Conservation (phyloP, 2,329 filamentous ascomycete genomes). For the Colletotrichum musicola region DNA sequence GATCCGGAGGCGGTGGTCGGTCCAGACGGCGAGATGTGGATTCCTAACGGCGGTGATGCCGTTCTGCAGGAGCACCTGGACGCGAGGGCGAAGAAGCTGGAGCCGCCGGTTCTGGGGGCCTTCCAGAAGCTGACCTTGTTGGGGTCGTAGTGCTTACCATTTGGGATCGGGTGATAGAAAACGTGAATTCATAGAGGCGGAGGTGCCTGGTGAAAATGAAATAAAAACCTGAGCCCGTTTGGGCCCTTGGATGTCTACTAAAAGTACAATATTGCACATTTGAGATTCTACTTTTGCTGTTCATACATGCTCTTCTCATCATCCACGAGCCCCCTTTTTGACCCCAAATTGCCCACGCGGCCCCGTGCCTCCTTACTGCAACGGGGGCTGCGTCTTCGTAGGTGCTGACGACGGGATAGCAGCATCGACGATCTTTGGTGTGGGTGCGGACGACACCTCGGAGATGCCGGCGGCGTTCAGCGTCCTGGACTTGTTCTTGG, state of each 20-base stretch:
- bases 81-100: conserved; percentile 58
- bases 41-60: conserved; percentile 62
- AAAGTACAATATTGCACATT: conserved; percentile 42
- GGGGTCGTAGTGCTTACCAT: conserved; percentile 50
- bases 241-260: conserved; percentile 28
- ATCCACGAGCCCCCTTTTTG: neutral
- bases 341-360: neutral
- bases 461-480: conserved; percentile 54
- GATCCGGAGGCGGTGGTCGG: conserved; percentile 41
- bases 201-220: no score
- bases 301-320: conserved; percentile 23
- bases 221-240: neutral
- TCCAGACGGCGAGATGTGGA: conserved; percentile 44
- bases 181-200: no score
- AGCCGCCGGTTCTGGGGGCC: conserved; percentile 61
- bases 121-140: conserved; percentile 65
- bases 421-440: neutral
- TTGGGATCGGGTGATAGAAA: no score
- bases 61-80: conserved; percentile 65
- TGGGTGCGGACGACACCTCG: conserved; percentile 42
- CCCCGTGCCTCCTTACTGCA: conserved; percentile 9
- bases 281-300: conserved; percentile 33
- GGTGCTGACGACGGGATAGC: conserved; percentile 10
- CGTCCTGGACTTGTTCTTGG: conserved; percentile 61
- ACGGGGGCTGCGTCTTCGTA: conserved; percentile 20